Base-by-base conservation (phyloP, 1,139 yeast genomes). In the Lodderomyces pseudojiufengensis region DNA sequence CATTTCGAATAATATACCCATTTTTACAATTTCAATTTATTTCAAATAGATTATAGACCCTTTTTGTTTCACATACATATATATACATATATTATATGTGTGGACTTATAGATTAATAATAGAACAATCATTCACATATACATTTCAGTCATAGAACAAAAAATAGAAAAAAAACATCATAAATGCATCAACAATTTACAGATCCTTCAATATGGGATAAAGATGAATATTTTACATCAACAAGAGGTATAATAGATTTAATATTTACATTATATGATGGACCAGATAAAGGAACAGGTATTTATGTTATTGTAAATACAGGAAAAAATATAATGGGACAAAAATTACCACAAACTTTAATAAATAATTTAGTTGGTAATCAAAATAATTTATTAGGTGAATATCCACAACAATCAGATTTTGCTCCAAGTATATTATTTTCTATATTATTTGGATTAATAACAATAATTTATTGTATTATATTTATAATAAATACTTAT, bases 361-460 rank as follows among this genome's bases (percentile, higher is more conserved):
- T 51, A n/a, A 45, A 49, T n/a, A 54, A 55, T 42, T 43, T 45
- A 3, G 24, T 50, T 13, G 40, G 39, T 8, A 29, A 47, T 29
- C 68, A 59, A 36, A 44, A 49, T 40, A 55, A 59, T 37, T 43
- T 66, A 29, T 59, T 63, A 44, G 73, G 72, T 2, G 54, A 48
- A 22, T 66, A 65, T 42, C 72, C 72, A 2, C 27, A 37, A 5
- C 15, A 37, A 4, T 38, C 31, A 5, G 72, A 66, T 40, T 33
- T 52, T 4, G 64, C 52, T 1, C 71, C 72, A 1, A 49, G 54
- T 30, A 51, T 54, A 7, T 45, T 64, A 8, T 65, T 65, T 44
- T 49, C 58, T 1, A 61, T 49, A 1, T 45, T 55, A 4, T 66
- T 63, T 42, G 56, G 45, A 1, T 26, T 65, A 2, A 29, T 64